These are phyloP conservation scores for Xerocomus brunneocitrinus DNA, from an alignment of 768 basidiomycete species.

Conservation along the genomic window DNA sequence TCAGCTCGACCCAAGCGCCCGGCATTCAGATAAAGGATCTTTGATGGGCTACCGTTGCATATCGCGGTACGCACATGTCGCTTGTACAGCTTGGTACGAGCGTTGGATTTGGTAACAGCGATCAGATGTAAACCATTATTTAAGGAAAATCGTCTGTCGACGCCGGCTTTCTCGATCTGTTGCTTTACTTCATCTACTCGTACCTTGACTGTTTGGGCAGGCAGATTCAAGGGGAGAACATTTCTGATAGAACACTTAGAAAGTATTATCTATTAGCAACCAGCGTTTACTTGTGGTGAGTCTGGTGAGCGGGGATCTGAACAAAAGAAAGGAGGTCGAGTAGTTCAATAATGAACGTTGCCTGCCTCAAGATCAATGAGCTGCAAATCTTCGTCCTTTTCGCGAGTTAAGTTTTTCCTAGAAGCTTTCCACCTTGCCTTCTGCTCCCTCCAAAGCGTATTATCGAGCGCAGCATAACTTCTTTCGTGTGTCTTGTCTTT, in stretches of 20 bases:
- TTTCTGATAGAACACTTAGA: background rate
- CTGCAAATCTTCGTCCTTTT: conserved; percentile 2
- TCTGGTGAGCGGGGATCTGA: background rate
- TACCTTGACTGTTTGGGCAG: background rate
- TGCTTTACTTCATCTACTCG: background rate
- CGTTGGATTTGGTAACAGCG: conserved; percentile 19
- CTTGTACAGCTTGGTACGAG: conserved; percentile 22
- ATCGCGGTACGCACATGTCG: conserved; percentile 4
- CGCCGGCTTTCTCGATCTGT: conserved; percentile 1
- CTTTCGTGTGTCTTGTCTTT: conserved; percentile 21
- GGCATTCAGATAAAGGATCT: conserved; percentile 82
- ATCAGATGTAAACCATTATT: conserved; percentile 15
- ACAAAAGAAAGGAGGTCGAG: background rate
- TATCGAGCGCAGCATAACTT: conserved; percentile 27
- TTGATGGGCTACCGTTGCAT: conserved; percentile 30
- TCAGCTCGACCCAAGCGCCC: conserved; percentile 86
- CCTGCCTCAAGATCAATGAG: conserved; percentile 10
- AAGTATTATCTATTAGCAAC: background rate
- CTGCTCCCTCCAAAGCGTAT: conserved; percentile 38
- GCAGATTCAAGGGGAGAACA: background rate
- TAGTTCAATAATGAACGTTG: conserved; percentile 4
- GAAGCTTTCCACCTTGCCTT: conserved; percentile 31
- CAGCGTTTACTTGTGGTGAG: background rate
- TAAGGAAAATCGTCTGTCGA: background rate
- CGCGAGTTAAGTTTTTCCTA: conserved; percentile 11